Evolutionary conservation across 179 eudicot species (phyloP), one percentile per base, ranked within the genome.

Genomic region (Corrigiola litoralis): DNA sequence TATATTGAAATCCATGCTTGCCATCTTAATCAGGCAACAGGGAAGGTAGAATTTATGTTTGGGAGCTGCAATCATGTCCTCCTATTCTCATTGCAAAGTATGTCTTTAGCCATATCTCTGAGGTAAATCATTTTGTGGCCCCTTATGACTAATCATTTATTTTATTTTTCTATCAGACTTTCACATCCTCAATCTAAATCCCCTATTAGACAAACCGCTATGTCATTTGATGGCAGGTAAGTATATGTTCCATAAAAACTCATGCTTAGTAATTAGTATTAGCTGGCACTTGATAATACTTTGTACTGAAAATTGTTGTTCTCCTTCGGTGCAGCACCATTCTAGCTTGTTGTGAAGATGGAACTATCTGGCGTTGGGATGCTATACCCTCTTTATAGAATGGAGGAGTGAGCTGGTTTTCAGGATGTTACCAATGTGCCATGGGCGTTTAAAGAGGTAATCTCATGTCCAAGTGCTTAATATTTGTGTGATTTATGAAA

Each of bases 331-430:
- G 73, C 88, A 94, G 97, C 80, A 94, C 95, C 38, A 88, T 94
- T 65, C 83, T 94, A 47, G 82, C 94, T 67, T 87, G 99, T 77
- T 90, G 97, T 61, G 97, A 90, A 66, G 97, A 94, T 58, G 97
- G 99, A 61, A 90, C 94, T 6, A 86, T 94, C 65, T 94, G 99
- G 99, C 92, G 97, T 20, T 90, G 99, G 99, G 99, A 94, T 71
- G 84, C 71, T 3, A 82, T 83, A 28, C 65, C 90, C 28, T 80
- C 75, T 12, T 37, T 65, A 38, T 70, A 75, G 71, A 44, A 45
- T 29, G 36, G 7, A 28, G 0, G 11, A 14, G 12, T n/a, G 6
- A 63, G 50, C 42, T 45, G 8, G 20, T 24, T 42, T 4, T 45
- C 5, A 31, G 4, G 41, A 48, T 21, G 16, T 41, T 47, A 2